phyloP scores from a whole-genome alignment of 1,284 basidiomycete species.

The Ustilago cynodontis region DNA sequence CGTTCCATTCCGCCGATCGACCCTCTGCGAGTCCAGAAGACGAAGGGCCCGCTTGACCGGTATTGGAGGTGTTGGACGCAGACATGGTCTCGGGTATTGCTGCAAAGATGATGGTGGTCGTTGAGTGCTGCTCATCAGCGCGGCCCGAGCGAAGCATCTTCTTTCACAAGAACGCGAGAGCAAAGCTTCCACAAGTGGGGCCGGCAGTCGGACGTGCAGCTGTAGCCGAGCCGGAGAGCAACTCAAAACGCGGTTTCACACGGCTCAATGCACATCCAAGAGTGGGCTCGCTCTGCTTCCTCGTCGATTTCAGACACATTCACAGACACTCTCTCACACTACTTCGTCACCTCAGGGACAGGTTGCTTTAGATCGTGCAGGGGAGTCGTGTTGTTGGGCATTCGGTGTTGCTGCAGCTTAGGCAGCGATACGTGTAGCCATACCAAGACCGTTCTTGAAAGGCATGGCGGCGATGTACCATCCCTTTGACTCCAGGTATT shows the following conservation, averaged over 20 bases:
- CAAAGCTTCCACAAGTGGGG: too few relatives aligned
- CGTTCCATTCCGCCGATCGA: slow-evolving; percentile 22
- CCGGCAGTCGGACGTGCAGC: slow-evolving; percentile 10
- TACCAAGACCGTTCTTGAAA: slow-evolving; percentile 47
- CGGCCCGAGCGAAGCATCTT: too few relatives aligned
- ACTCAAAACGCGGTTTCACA: neutral
- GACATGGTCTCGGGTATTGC: slow-evolving; percentile 1
- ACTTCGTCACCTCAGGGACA: too few relatives aligned
- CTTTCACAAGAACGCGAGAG: neutral
- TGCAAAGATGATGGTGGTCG: neutral
- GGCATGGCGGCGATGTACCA: slow-evolving; percentile 41
- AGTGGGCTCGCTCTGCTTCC: neutral
- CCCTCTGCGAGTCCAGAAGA: neutral
- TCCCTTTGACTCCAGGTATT: slow-evolving; percentile 36
- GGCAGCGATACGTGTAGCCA: slow-evolving; percentile 27
- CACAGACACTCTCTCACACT: too few relatives aligned
- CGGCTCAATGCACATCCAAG: neutral
- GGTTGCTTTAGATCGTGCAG: too few relatives aligned
- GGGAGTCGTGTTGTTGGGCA: too few relatives aligned
- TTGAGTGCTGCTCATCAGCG: too few relatives aligned
- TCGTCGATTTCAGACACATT: neutral
- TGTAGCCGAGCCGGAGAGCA: neutral
- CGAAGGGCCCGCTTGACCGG: neutral
- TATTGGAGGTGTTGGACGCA: neutral
- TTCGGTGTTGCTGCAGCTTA: neutral